These are phyloP conservation scores for Limnanthes douglasii DNA, from an alignment of 345 rosid genomes.

Conservation along the genomic window DNA sequence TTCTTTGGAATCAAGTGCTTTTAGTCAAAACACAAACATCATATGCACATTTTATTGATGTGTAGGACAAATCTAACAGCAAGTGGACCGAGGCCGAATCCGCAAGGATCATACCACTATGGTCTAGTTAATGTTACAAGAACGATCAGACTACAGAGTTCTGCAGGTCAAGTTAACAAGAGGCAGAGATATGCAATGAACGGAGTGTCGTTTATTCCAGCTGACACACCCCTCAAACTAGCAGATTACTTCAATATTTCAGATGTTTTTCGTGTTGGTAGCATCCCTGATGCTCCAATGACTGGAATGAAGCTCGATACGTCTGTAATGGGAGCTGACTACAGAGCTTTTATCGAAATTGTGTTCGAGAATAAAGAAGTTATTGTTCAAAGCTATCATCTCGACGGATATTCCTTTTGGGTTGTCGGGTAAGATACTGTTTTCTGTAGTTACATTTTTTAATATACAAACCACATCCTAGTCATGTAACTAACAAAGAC, in stretches of 20 bases:
- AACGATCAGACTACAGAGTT: conserved; percentile 47
- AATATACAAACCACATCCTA: background rate
- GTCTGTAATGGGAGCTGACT: conserved; percentile 62
- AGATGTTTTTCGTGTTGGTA: conserved; percentile 49
- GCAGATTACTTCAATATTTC: conserved; percentile 76
- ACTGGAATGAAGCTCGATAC: conserved; percentile 39
- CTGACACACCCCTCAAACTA: conserved; percentile 70
- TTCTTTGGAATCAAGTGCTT: background rate
- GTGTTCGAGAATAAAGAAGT: conserved; percentile 65
- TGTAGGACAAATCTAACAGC: conserved; percentile 77
- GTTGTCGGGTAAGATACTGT: conserved; percentile 71
- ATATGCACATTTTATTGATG: background rate
- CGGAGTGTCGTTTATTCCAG: conserved; percentile 46
- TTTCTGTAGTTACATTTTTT: no score
- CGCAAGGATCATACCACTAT: conserved; percentile 95
- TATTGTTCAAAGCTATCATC: conserved; percentile 71
- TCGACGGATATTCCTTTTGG: conserved; percentile 71
- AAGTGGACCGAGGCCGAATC: conserved; percentile 91
- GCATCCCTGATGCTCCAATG: conserved; percentile 37
- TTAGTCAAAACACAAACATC: background rate
- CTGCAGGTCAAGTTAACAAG: conserved; percentile 35
- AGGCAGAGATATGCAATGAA: conserved; percentile 81
- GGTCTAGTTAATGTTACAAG: conserved; percentile 45
- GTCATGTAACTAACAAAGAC: background rate
- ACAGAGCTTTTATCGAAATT: conserved; percentile 48